These are phyloP conservation scores for Kentomonas sorsogonicus DNA, from an alignment of 208 protist genomes.

Conservation along the genomic window DNA sequence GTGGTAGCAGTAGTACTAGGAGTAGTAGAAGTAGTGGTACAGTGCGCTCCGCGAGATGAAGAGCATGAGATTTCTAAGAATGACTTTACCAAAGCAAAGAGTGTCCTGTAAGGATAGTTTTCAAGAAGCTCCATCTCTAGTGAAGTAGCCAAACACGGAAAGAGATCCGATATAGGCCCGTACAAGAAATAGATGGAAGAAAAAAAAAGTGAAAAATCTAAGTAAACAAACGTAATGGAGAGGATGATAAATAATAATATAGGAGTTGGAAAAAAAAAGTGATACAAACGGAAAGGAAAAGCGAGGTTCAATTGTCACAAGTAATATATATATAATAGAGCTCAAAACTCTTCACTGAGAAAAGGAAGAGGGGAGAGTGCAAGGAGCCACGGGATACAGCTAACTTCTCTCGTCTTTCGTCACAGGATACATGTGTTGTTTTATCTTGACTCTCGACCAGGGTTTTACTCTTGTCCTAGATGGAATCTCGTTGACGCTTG, in stretches of 20 bases:
- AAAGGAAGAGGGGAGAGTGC: conserved; percentile 1
- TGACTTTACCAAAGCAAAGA: too few species aligned
- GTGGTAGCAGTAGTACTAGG: conserved; percentile 10
- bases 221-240: neutral
- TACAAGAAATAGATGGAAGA: neutral
- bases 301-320: conserved; percentile 9
- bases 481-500: too few species aligned
- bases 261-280: conserved; percentile 11
- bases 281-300: conserved; percentile 5
- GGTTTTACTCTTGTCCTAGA: too few species aligned
- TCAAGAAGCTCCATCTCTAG: conserved; percentile 9
- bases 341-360: conserved; percentile 4
- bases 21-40: conserved; percentile 6
- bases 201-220: neutral
- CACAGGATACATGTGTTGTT: conserved; percentile 84
- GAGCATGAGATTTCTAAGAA: conserved; percentile 10
- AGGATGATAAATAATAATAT: conserved; percentile 5
- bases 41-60: conserved; percentile 15
- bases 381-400: neutral
- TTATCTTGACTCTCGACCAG: conserved; percentile 79
- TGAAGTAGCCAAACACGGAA: neutral
- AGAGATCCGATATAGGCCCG: neutral
- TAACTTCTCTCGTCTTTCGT: conserved; percentile 28
- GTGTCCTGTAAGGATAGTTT: too few species aligned
- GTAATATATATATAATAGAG: neutral